phyloP scores from a whole-genome alignment of 345 rosid genomes.

The Aethionema arabicum region DNA sequence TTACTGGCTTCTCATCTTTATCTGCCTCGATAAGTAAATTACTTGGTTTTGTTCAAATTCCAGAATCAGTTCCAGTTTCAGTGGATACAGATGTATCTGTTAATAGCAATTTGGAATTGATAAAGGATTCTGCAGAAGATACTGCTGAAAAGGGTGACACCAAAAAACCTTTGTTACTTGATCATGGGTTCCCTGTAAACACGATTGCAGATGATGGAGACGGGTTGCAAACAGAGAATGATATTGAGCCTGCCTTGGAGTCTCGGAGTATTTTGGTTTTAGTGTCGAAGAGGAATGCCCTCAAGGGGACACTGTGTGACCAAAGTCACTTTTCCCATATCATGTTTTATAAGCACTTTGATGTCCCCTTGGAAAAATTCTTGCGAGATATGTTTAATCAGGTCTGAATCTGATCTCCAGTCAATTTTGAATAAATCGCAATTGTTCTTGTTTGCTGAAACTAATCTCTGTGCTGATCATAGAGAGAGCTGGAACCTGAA shows the following conservation, averaged over 20 bases:
- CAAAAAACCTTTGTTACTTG: slow-evolving; percentile 36
- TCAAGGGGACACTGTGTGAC: slow-evolving; percentile 71
- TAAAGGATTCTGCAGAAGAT: slow-evolving; percentile 31
- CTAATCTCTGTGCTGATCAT: background rate
- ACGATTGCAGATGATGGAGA: slow-evolving; percentile 43
- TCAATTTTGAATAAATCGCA: background rate
- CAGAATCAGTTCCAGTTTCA: slow-evolving; percentile 46
- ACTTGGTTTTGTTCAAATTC: slow-evolving; percentile 51
- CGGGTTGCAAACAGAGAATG: slow-evolving; percentile 41
- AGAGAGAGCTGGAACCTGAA: slow-evolving; percentile 1
- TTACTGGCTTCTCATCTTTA: slow-evolving; percentile 73
- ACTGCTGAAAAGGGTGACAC: slow-evolving; percentile 37
- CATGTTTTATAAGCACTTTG: slow-evolving; percentile 81
- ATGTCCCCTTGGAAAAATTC: slow-evolving; percentile 84
- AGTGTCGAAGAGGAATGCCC: slow-evolving; percentile 69
- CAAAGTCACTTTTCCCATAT: slow-evolving; percentile 96
- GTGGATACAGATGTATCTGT: slow-evolving; percentile 39
- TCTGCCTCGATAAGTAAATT: slow-evolving; percentile 72
- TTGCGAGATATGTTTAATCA: slow-evolving; percentile 79
- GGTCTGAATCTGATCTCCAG: slow-evolving; percentile 42
- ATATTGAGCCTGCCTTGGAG: slow-evolving; percentile 46
- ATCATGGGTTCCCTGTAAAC: slow-evolving; percentile 33
- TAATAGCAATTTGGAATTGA: slow-evolving; percentile 36
- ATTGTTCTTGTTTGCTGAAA: background rate
- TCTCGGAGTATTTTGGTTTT: slow-evolving; percentile 87